Percentiles rank a stretch among this genome's conserved stretches.
Evolutionary conservation across 2,329 filamentous ascomycete genomes (phyloP).

Genomic region (Hypoxylon sp.): DNA sequence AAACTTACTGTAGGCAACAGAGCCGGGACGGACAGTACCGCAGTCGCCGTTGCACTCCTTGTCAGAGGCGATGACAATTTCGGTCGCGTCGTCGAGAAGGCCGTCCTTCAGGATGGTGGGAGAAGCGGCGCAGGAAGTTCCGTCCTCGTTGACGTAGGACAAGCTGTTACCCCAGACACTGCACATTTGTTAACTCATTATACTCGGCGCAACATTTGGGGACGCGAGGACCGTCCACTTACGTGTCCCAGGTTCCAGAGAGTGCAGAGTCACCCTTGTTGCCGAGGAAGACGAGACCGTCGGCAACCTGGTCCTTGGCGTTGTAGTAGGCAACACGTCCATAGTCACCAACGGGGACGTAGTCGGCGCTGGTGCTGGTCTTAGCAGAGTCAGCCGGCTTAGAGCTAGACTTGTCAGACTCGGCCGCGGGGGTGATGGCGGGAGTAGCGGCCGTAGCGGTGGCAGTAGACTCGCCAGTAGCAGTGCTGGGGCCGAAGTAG

Average conservation of each 20-base stretch:
- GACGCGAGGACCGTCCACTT: conserved; percentile 35
- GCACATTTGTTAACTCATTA: conserved; percentile 8
- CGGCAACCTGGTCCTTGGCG: conserved; percentile 48
- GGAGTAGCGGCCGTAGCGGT: conserved; percentile 23
- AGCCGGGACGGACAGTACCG: conserved; percentile 53
- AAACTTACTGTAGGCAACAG: conserved; percentile 55
- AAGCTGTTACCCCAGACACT: conserved; percentile 57
- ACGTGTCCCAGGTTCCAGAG: conserved; percentile 54
- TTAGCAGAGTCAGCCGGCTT: conserved; percentile 21
- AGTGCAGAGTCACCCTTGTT: conserved; percentile 56
- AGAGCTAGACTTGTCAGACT: conserved; percentile 24
- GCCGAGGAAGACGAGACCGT: conserved; percentile 58
- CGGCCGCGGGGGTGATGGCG: conserved; percentile 23
- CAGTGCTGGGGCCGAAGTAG: conserved; percentile 51
- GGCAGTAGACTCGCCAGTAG: conserved; percentile 29
- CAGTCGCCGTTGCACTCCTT: conserved; percentile 53
- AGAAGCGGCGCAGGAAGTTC: conserved; percentile 48
- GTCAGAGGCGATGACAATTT: conserved; percentile 57
- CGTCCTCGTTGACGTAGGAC: conserved; percentile 55
- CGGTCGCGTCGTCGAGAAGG: conserved; percentile 52
- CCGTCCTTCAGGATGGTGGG: conserved; percentile 52
- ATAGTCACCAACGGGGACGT: conserved; percentile 46
- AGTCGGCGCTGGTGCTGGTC: conserved; percentile 1
- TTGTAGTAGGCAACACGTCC: conserved; percentile 56
- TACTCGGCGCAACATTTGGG: not conserved